Conservation (phyloP, 371 early-diverging fungal genomes). For the Paraphysoderma sedebokerense region DNA sequence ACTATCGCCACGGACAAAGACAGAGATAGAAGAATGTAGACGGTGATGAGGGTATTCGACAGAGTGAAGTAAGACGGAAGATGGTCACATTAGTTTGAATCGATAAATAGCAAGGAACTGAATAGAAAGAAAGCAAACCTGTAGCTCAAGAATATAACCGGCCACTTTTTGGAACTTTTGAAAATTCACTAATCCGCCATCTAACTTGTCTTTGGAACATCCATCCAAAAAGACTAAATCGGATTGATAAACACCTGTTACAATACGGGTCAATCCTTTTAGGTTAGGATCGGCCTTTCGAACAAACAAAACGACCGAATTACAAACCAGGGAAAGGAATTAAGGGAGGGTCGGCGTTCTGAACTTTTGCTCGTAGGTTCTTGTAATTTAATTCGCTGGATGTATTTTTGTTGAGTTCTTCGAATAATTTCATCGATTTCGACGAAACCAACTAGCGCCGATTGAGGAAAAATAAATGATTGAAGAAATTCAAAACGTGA, state of each 20-base stretch:
- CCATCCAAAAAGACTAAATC: constrained; percentile 33
- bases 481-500: not conserved
- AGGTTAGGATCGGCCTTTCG: too few species aligned
- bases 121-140: constrained; percentile 12
- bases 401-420: constrained; percentile 16
- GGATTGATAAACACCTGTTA: constrained; percentile 19
- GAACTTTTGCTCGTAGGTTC: constrained; percentile 19
- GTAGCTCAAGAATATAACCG: constrained; percentile 24
- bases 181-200: constrained; percentile 25
- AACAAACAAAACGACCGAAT: too few species aligned
- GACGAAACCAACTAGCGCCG: constrained; percentile 8
- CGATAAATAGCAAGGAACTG: not conserved
- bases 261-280: too few species aligned
- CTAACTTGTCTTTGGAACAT: constrained; percentile 18
- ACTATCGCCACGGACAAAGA: constrained; percentile 1
- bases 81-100: too few species aligned
- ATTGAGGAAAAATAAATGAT: not conserved
- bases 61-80: too few species aligned
- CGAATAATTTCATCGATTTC: constrained; percentile 19
- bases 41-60: too few species aligned
- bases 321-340: constrained; percentile 32
- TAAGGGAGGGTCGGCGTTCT: constrained; percentile 23
- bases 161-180: constrained; percentile 27
- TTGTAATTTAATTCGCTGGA: constrained; percentile 34
- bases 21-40: not conserved